Conservation (phyloP, 768 basidiomycete species). For the Mycena belliarum region DNA sequence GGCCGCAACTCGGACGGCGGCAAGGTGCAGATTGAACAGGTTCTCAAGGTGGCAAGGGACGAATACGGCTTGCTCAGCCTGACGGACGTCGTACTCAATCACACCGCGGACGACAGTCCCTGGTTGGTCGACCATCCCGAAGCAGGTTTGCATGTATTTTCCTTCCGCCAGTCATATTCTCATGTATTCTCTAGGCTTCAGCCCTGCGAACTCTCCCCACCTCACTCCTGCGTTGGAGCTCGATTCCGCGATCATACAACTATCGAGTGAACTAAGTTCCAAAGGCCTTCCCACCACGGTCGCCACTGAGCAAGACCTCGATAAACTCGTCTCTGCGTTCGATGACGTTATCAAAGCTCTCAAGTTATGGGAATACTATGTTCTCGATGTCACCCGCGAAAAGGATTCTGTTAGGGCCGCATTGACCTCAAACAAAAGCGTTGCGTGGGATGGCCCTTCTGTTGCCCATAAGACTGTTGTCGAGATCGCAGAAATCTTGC, state of each 20-base stretch:
- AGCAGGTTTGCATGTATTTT: conserved; percentile 61
- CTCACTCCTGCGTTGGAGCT: conserved; percentile 90
- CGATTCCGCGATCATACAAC: conserved; percentile 81
- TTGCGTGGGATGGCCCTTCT: conserved; percentile 62
- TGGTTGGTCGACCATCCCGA: conserved; percentile 96
- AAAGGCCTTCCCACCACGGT: conserved; percentile 75
- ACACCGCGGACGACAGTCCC: conserved; percentile 91
- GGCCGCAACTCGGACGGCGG: conserved; percentile 50
- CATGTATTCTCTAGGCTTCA: conserved; percentile 62
- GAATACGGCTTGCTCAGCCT: conserved; percentile 87
- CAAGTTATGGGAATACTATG: conserved; percentile 93
- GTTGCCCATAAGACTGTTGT: conserved; percentile 58
- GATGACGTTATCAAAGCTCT: conserved; percentile 58
- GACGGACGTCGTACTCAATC: conserved; percentile 96
- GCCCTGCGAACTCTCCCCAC: conserved; percentile 88
- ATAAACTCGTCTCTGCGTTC: conserved; percentile 65
- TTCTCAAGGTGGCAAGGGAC: conserved; percentile 70
- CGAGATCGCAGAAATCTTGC: conserved; percentile 68
- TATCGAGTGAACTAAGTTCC: conserved; percentile 65
- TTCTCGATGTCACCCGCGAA: conserved; percentile 73
- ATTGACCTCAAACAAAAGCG: conserved; percentile 46
- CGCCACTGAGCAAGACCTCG: conserved; percentile 66
- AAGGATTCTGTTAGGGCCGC: conserved; percentile 56
- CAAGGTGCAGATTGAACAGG: conserved; percentile 56
- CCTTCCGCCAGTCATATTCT: background rate